Evolutionary conservation across 176 grass and related monocot species (phyloP).

Genomic region (Themeda triandra): DNA sequence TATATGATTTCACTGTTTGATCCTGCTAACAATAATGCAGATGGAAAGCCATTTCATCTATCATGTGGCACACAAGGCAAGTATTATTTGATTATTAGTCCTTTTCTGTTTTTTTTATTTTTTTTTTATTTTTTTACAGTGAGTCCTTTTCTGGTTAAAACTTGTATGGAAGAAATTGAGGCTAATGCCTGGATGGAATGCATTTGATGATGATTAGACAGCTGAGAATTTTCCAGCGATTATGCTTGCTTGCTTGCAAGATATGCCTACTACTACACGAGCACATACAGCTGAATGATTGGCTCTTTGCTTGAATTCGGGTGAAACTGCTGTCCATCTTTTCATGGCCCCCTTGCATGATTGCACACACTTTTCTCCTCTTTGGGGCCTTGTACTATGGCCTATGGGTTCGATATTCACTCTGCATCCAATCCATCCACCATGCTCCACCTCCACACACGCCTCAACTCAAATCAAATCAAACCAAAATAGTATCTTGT

Average conservation of each 20-base stretch:
- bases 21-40: not conserved
- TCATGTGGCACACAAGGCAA: not conserved
- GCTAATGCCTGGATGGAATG: no score
- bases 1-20: not conserved
- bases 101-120: no score
- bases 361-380: conserved; percentile 29
- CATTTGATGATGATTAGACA: not conserved
- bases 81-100: not conserved
- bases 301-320: conserved; percentile 36
- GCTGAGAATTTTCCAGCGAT: not conserved
- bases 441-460: not conserved
- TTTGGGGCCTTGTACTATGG: conserved; percentile 39
- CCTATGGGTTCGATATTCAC: not conserved
- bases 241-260: conserved; percentile 36
- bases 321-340: conserved; percentile 38
- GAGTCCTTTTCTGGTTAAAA: no score
- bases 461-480: not conserved
- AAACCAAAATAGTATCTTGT: not conserved
- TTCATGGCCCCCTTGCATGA: conserved; percentile 33
- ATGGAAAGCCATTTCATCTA: not conserved
- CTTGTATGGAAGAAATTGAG: not conserved
- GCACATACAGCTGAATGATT: conserved; percentile 33
- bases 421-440: not conserved
- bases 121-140: no score
- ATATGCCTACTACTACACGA: not conserved